Evolutionary conservation across 139 green algal species (phyloP), one percentile per base, ranked within the genome.

Genomic region (Spirogloea muscicola): DNA sequence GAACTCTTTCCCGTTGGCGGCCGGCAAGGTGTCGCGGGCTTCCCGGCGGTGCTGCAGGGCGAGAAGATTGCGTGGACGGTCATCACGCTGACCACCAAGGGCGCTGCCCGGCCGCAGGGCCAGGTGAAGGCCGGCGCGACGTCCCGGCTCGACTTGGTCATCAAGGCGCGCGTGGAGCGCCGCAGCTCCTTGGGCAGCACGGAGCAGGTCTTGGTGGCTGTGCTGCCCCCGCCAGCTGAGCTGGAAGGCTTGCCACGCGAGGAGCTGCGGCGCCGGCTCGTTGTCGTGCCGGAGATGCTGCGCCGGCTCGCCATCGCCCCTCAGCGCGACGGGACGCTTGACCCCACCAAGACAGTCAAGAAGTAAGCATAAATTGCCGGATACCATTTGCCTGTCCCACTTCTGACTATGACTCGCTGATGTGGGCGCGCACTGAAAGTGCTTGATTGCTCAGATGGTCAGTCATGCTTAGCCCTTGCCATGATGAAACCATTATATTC

Each of bases 61-160:
- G 59, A 68, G 42, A 55, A 6, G 5, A 68, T 68, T 13, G n/a
- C 43, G n/a, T 68, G 59, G 59, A 68, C 13, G 13, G n/a, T 43
- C 3, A 36, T 68, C 6, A 29, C 43, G 27, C 46, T 68, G 29
- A 68, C 43, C 43, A 68, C n/a, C 27, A 29, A 43, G 9, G n/a
- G n/a, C n/a, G n/a, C n/a, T n/a, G n/a, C n/a, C n/a, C n/a, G n/a
- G n/a, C n/a, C n/a, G n/a, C 37, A 41, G 18, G 59, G 59, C 13
- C 43, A 29, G 3, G 59, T 68, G 5, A 68, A 68, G 42, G 43
- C 33, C 43, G 59, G 59, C 6, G 59, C 59, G 4, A 68, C 59
- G 6, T 68, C 59, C n/a, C n/a, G 7, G 27, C 59, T 68, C 18
- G 59, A 68, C 25, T 36, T 68, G 6, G 59, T 68, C 27, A 6